phyloP scores from a whole-genome alignment of 768 basidiomycete species.

The Phylloporus arenicola region DNA sequence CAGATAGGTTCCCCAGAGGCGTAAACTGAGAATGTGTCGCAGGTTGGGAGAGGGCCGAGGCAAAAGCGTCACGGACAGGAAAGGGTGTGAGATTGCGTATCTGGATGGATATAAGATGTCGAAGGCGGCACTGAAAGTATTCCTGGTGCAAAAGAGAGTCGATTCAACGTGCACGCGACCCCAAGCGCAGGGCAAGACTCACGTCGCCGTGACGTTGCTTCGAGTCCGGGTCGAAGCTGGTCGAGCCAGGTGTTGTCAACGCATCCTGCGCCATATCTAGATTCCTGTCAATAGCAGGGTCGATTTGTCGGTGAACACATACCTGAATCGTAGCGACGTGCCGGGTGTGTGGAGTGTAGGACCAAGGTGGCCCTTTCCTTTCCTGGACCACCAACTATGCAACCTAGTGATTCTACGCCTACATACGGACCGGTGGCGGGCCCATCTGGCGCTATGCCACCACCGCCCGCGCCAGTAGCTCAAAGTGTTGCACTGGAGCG shows the following conservation, averaged over 20 bases:
- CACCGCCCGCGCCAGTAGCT: slow-evolving; percentile 43
- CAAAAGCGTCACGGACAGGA: slow-evolving; percentile 66
- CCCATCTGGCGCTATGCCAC: slow-evolving; percentile 39
- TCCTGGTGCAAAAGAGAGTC: slow-evolving; percentile 11
- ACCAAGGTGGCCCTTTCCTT: slow-evolving; percentile 17
- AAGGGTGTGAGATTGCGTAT: slow-evolving; percentile 82
- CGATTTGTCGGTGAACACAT: background rate
- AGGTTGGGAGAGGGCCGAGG: slow-evolving; percentile 68
- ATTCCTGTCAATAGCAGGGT: background rate
- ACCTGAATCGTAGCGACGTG: background rate
- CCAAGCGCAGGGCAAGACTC: background rate
- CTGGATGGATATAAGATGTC: slow-evolving; percentile 69
- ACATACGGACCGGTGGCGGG: slow-evolving; percentile 26
- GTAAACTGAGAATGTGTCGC: slow-evolving; percentile 57
- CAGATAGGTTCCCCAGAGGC: slow-evolving; percentile 51
- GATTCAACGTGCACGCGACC: background rate
- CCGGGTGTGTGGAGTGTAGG: too few species aligned
- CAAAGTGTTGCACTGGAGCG: slow-evolving; percentile 48
- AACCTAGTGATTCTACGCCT: slow-evolving; percentile 25
- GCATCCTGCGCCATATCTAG: slow-evolving; percentile 23
- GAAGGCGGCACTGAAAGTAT: slow-evolving; percentile 54
- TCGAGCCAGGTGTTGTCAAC: slow-evolving; percentile 10
- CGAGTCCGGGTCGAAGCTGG: slow-evolving; percentile 15
- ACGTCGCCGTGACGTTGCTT: slow-evolving; percentile 11
- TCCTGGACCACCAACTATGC: slow-evolving; percentile 32